Evolutionary conservation across 768 basidiomycete species (phyloP).

Genomic region (Lactarius akahatsu): DNA sequence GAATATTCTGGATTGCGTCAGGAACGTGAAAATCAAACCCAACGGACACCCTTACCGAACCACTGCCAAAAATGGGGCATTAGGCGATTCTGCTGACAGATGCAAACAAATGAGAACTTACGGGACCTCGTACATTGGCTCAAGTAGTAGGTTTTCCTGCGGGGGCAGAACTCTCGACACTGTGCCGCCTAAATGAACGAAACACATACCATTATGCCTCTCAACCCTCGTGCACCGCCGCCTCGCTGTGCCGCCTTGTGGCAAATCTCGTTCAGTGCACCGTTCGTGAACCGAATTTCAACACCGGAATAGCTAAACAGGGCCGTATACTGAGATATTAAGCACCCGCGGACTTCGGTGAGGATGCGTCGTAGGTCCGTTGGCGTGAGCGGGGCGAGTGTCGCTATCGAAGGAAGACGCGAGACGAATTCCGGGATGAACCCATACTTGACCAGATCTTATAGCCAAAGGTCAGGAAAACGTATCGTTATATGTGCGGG

Average conservation of each 20-base stretch:
- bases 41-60: conserved; percentile 55
- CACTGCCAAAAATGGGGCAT: conserved; percentile 40
- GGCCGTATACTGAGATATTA: conserved; percentile 86
- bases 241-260: conserved; percentile 74
- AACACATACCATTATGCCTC: conserved; percentile 75
- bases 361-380: conserved; percentile 86
- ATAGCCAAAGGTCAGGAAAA: neutral
- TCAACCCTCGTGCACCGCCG: conserved; percentile 85
- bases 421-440: conserved; percentile 97
- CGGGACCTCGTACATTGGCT: conserved; percentile 93
- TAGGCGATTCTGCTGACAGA: conserved; percentile 11
- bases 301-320: conserved; percentile 82
- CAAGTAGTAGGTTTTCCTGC: conserved; percentile 77
- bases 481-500: neutral
- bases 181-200: neutral
- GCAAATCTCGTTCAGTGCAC: conserved; percentile 81
- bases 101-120: conserved; percentile 43
- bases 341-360: conserved; percentile 87
- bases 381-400: conserved; percentile 74
- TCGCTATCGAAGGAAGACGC: conserved; percentile 88
- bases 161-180: conserved; percentile 4
- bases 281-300: conserved; percentile 82
- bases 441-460: conserved; percentile 86
- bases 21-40: neutral
- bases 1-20: conserved; percentile 53